phyloP scores from a whole-genome alignment of 257 asterid genomes.

The Solanum etuberosum region DNA sequence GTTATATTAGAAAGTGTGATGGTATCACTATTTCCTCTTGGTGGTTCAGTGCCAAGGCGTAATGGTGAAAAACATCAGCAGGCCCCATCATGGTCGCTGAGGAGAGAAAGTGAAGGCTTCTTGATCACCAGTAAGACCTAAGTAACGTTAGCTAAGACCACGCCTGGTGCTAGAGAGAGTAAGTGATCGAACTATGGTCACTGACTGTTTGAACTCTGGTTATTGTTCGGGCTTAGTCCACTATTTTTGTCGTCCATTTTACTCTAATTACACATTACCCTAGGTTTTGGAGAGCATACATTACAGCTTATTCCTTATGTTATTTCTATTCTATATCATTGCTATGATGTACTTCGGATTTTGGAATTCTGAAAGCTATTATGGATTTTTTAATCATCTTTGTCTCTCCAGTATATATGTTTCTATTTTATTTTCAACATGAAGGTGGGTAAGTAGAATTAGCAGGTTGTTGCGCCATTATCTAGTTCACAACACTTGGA shows the following conservation, averaged over 20 bases:
- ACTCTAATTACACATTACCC: neutral
- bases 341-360: neutral
- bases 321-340: neutral
- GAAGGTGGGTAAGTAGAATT: neutral
- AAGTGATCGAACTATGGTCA: neutral
- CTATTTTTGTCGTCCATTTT: neutral
- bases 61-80: neutral
- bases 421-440: neutral
- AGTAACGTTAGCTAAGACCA: neutral
- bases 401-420: neutral
- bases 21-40: neutral
- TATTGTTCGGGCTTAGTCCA: neutral
- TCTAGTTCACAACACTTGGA: neutral
- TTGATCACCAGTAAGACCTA: neutral
- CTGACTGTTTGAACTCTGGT: neutral
- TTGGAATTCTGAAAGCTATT: neutral
- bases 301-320: neutral
- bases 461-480: neutral
- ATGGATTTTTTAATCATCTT: neutral
- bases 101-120: neutral
- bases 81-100: neutral
- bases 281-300: neutral
- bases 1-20: neutral
- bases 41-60: neutral
- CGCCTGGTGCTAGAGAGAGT: neutral